Percentiles rank a stretch among this genome's conserved stretches.
phyloP scores from a whole-genome alignment of 257 asterid genomes.

The Solanum neorickii region DNA sequence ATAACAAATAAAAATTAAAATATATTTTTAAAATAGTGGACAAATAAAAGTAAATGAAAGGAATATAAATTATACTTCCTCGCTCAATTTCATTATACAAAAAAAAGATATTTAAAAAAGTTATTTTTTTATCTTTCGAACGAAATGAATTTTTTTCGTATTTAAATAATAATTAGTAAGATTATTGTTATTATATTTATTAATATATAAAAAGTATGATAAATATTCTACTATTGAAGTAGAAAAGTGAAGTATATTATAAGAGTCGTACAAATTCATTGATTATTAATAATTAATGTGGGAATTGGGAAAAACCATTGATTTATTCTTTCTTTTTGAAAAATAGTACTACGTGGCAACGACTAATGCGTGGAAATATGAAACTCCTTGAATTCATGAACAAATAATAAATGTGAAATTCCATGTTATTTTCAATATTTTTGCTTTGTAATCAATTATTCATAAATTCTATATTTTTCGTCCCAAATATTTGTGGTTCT shows the following conservation, averaged over 20 bases:
- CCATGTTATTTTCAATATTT: neutral
- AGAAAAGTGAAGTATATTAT: neutral
- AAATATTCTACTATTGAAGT: neutral
- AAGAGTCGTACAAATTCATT: neutral
- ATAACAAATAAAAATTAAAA: too few species aligned
- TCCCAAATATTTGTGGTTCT: too few species aligned
- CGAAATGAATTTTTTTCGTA: neutral
- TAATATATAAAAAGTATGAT: neutral
- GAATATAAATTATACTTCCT: neutral
- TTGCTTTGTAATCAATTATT: neutral
- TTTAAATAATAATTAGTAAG: neutral
- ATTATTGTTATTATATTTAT: neutral
- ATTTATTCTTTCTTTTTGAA: neutral
- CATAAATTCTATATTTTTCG: neutral
- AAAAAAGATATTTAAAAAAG: neutral
- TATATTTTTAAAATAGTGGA: too few species aligned
- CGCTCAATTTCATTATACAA: fast-evolving
- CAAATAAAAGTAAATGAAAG: neutral
- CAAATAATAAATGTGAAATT: neutral
- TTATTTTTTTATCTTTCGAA: neutral
- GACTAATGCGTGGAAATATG: neutral
- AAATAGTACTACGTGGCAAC: neutral
- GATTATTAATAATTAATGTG: neutral
- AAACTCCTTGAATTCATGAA: neutral
- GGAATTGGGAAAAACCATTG: neutral